Base-by-base conservation (phyloP, 1,284 basidiomycete genomes). In the Sporisorium scitamineum region DNA sequence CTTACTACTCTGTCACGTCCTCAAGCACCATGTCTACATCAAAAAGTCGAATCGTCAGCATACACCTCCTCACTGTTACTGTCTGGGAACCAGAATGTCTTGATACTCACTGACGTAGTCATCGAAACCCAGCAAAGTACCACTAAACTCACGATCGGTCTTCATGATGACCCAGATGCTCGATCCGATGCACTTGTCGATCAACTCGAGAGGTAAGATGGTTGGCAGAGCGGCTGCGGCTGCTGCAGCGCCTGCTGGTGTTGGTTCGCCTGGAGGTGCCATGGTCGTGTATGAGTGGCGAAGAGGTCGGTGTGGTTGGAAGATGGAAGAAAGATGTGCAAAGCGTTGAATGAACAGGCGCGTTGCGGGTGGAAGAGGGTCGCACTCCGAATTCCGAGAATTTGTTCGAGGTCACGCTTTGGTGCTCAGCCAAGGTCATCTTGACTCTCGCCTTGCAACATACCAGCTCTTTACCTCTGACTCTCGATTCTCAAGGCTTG, bases 21-120 rank as follows among this genome's bases (percentile, higher is more conserved):
- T 98, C 94, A 52, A 99, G 87, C 2, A 99, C 96, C 94, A 99
- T 97, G 86, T 99, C 96, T 98, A 44, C 3, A 18, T 27, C 53
- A 18, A 32, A 9, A 14, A 26, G 37, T 2, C 14, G 16, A 3
- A 7, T n/a, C 34, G 62, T 60, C 47, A 66, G 22, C 20, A 41
- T n/a, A 41, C 16, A n/a, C 2, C 20, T 58, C 10, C 11, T 16
- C 18, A 56, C 16, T 31, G 11, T 56, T 31, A 9, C 31, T 14
- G 18, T n/a, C n/a, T n/a, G n/a, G n/a, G n/a, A n/a, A n/a, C n/a
- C n/a, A n/a, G n/a, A n/a, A n/a, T n/a, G 31, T 18, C 11, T 0
- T 20, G 26, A 20, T 66, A 97, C 96, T 90, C 86, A 98, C 96
- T 99, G 86, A 99, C 96, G 86, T 96, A 99, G 87, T 99, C 96